Conservation (phyloP, 1,284 basidiomycete genomes). For the Rhodotorula sp. region DNA sequence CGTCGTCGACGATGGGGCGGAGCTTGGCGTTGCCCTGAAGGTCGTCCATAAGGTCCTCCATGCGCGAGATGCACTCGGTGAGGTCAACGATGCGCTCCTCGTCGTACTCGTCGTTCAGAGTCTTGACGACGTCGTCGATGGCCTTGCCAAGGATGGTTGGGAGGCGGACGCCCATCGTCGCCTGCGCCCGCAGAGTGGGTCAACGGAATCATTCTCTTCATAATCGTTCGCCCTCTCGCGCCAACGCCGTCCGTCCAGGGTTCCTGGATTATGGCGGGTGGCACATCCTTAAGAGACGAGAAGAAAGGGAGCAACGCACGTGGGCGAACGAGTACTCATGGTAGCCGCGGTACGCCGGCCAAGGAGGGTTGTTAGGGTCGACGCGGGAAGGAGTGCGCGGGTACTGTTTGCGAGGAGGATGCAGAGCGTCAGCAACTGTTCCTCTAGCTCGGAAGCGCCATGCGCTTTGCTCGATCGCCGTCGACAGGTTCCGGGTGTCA, state of each 20-base stretch:
- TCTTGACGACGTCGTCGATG: constrained; percentile 87
- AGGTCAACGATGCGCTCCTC: constrained; percentile 88
- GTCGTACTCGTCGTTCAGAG: constrained; percentile 78
- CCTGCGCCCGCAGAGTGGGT: constrained; percentile 20
- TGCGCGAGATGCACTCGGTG: constrained; percentile 72
- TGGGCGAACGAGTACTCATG: constrained; percentile 68
- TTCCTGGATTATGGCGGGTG: no score
- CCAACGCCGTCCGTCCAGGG: no score
- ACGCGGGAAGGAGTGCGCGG: constrained; percentile 57
- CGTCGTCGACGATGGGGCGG: constrained; percentile 88
- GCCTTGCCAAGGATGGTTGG: constrained; percentile 72
- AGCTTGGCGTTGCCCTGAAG: constrained; percentile 52
- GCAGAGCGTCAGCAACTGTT: neutral
- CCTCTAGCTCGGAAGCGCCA: no score
- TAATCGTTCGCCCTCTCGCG: neutral
- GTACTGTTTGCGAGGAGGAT: constrained; percentile 46
- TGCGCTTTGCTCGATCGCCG: neutral
- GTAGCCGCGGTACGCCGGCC: constrained; percentile 80
- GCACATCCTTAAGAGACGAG: no score
- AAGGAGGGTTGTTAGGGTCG: constrained; percentile 83
- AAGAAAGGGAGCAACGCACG: constrained; percentile 10
- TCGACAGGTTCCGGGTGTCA: neutral
- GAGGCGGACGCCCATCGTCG: constrained; percentile 43
- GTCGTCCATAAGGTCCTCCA: constrained; percentile 54
- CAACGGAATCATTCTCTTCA: neutral